A percentile compares a stretch with the other conserved stretches of the same genome.
Evolutionary conservation across 2,329 filamentous ascomycete genomes (phyloP).

Genomic region (Penicillium decumbens): DNA sequence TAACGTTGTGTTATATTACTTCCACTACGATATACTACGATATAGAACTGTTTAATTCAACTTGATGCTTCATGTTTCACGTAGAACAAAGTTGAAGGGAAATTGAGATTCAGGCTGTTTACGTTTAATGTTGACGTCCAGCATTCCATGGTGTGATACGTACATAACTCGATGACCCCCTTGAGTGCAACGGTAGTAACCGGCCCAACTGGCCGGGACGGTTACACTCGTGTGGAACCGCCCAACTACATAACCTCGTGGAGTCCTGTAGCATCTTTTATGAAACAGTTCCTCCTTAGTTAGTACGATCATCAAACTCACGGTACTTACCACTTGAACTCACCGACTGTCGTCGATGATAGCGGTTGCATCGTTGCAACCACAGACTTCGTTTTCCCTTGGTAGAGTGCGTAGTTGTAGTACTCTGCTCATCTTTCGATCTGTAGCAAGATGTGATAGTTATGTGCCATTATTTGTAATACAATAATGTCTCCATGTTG

Average conservation of each 20-base stretch:
- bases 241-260: constrained; percentile 15
- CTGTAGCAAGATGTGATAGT: no score
- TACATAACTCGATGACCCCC: constrained; percentile 24
- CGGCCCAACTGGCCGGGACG: constrained; percentile 21
- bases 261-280: neutral
- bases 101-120: neutral
- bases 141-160: constrained; percentile 11
- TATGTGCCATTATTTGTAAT: neutral
- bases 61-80: no score
- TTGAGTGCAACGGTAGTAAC: constrained; percentile 31
- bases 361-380: constrained; percentile 8
- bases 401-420: neutral
- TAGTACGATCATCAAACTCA: no score
- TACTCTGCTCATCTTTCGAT: no score
- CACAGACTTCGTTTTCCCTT: neutral
- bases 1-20: neutral
- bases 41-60: no score
- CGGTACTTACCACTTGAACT: no score
- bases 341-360: neutral
- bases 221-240: constrained; percentile 27
- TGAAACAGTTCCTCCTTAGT: constrained; percentile 1
- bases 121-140: neutral
- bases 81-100: neutral
- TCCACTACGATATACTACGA: no score
- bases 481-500: neutral